Conservation (phyloP, 1,284 basidiomycete species). For the Exsudoporus floridanus region DNA sequence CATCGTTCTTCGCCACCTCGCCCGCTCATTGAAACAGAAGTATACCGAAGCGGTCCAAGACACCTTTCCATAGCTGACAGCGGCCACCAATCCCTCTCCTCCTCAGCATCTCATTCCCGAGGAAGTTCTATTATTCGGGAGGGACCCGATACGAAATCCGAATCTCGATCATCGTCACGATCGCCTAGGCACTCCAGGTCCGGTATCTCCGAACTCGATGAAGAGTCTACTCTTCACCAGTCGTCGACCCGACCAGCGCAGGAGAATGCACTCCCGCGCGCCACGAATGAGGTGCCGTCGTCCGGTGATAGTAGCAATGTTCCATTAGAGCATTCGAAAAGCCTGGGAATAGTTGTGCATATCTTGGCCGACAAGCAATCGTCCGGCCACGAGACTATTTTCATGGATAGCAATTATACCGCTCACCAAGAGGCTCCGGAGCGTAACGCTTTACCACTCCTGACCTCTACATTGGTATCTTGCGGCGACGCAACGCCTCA, state of each 20-base stretch:
- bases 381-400: slow-evolving; percentile 23
- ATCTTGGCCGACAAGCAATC: slow-evolving; percentile 14
- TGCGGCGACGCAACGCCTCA: slow-evolving; percentile 5
- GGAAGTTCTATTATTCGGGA: slow-evolving; percentile 28
- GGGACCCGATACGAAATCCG: slow-evolving; percentile 27
- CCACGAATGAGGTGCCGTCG: slow-evolving; percentile 15
- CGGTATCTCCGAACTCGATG: slow-evolving; percentile 31
- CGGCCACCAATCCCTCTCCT: slow-evolving; percentile 12
- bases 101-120: slow-evolving; percentile 26
- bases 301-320: slow-evolving; percentile 7
- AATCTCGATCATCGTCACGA: slow-evolving; percentile 40
- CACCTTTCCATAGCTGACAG: slow-evolving; percentile 8
- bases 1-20: slow-evolving; percentile 23
- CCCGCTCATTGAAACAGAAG: slow-evolving; percentile 10
- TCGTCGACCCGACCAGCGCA: slow-evolving; percentile 26
- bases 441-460: slow-evolving; percentile 4
- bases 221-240: slow-evolving; percentile 21
- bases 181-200: slow-evolving; percentile 39
- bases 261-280: slow-evolving; percentile 16
- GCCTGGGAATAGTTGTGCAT: slow-evolving; percentile 19
- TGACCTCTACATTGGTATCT: slow-evolving; percentile 7
- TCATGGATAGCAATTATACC: slow-evolving; percentile 18
- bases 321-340: slow-evolving; percentile 22
- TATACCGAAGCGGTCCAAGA: slow-evolving; percentile 3
- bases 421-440: slow-evolving; percentile 6